These are phyloP conservation scores for Pyronema omphalodes DNA, from an alignment of 495 filamentous ascomycete species.

Conservation along the genomic window DNA sequence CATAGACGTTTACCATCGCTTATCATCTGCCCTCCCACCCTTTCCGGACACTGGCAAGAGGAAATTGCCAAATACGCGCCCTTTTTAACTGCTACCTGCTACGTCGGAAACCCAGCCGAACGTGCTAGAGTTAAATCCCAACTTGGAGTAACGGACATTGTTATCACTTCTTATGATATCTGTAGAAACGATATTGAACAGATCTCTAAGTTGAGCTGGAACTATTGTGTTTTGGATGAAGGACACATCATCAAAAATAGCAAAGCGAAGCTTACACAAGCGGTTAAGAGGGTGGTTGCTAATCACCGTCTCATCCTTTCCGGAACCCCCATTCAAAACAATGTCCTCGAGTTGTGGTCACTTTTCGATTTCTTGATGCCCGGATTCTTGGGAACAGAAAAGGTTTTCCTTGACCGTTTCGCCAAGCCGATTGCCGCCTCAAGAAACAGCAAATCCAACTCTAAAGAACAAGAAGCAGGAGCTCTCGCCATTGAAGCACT, in stretches of 20 bases:
- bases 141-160: slow-evolving; percentile 63
- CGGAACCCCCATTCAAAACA: slow-evolving; percentile 96
- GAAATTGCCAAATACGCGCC: slow-evolving; percentile 89
- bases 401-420: slow-evolving; percentile 92
- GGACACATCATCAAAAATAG: slow-evolving; percentile 98
- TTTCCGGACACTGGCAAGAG: slow-evolving; percentile 98
- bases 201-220: slow-evolving; percentile 74
- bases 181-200: slow-evolving; percentile 82
- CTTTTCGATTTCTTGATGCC: slow-evolving; percentile 99
- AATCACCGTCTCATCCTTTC: slow-evolving; percentile 94
- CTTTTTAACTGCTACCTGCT: slow-evolving; percentile 73
- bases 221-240: slow-evolving; percentile 93
- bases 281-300: slow-evolving; percentile 70
- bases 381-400: slow-evolving; percentile 93
- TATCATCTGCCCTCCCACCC: slow-evolving; percentile 86
- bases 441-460: slow-evolving; percentile 87
- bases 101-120: slow-evolving; percentile 73
- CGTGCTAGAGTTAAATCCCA: slow-evolving; percentile 46
- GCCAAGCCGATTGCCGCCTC: slow-evolving; percentile 92
- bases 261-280: slow-evolving; percentile 75
- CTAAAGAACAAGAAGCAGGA: slow-evolving; percentile 94
- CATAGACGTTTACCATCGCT: slow-evolving; percentile 67
- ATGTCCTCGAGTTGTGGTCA: slow-evolving; percentile 95
- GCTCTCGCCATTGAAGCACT: slow-evolving; percentile 90
- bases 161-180: slow-evolving; percentile 95